These are phyloP conservation scores for Alternaria triticina DNA, from an alignment of 2,329 filamentous ascomycete species.

Conservation along the genomic window DNA sequence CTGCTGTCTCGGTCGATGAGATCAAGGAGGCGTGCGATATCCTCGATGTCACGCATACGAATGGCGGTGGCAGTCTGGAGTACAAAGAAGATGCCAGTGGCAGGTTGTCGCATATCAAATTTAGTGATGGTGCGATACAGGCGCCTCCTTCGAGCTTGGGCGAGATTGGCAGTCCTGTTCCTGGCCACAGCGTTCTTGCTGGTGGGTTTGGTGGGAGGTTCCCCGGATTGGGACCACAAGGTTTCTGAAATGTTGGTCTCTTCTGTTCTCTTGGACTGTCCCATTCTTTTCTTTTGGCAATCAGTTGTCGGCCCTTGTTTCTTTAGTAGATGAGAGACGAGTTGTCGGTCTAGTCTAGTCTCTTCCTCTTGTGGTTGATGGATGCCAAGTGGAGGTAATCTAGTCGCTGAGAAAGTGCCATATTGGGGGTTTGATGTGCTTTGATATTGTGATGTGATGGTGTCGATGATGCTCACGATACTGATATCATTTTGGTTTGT, in stretches of 20 bases:
- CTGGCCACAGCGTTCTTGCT: constrained; percentile 50
- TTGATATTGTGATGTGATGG: neutral
- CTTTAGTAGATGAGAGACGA: neutral
- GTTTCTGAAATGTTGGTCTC: constrained; percentile 27
- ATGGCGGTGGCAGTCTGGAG: constrained; percentile 89
- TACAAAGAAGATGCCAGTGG: constrained; percentile 61
- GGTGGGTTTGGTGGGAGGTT: constrained; percentile 43
- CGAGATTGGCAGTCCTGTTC: constrained; percentile 57
- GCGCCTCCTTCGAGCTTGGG: constrained; percentile 43
- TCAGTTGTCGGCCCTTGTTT: neutral
- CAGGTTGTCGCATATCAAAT: constrained; percentile 51
- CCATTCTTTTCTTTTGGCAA: neutral
- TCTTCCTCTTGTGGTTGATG: constrained; percentile 14
- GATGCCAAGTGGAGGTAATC: constrained; percentile 22
- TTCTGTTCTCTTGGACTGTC: neutral
- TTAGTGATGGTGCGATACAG: constrained; percentile 42
- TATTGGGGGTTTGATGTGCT: too few species aligned
- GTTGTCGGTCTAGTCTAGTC: constrained; percentile 3
- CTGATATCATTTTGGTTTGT: too few species aligned
- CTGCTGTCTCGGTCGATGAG: constrained; percentile 66
- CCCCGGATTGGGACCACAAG: constrained; percentile 40
- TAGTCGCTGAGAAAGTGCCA: constrained; percentile 24
- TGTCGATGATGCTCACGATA: too few species aligned
- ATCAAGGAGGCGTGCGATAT: constrained; percentile 88
- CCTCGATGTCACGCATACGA: constrained; percentile 76